Conservation (phyloP, 495 filamentous ascomycete species). For the Podospora comata region DNA sequence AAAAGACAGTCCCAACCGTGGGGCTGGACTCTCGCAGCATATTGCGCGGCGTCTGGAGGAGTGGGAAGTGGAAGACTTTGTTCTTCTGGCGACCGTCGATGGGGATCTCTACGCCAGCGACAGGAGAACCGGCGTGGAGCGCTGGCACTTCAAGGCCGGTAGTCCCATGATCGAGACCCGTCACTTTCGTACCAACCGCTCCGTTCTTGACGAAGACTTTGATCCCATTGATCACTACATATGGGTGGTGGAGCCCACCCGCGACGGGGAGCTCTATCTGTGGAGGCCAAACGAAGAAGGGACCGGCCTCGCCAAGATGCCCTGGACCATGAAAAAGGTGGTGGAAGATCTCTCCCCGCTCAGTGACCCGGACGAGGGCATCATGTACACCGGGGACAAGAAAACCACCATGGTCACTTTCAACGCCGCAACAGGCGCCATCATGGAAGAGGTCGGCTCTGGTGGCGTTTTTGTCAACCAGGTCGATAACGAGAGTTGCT, state of each 20-base stretch:
- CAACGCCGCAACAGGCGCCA: constrained; percentile 75
- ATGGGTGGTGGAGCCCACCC: constrained; percentile 95
- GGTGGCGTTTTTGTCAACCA: constrained; percentile 40
- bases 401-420: constrained; percentile 83
- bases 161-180: constrained; percentile 86
- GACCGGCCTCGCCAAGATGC: constrained; percentile 73
- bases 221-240: constrained; percentile 74
- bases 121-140: constrained; percentile 74
- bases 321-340: constrained; percentile 78
- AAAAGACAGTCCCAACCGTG: constrained; percentile 54
- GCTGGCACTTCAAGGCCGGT: constrained; percentile 79
- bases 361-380: constrained; percentile 53
- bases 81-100: constrained; percentile 98
- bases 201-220: constrained; percentile 53
- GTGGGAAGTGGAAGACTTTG: constrained; percentile 99
- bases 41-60: constrained; percentile 95
- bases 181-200: constrained; percentile 72
- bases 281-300: constrained; percentile 69
- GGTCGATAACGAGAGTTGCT: constrained; percentile 54
- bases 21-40: constrained; percentile 69
- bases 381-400: constrained; percentile 89
- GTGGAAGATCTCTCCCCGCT: constrained; percentile 68
- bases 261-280: constrained; percentile 84
- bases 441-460: constrained; percentile 55
- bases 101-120: constrained; percentile 92